These are phyloP conservation scores for Clavispora phyllophila DNA, from an alignment of 805 yeast species.

Conservation along the genomic window DNA sequence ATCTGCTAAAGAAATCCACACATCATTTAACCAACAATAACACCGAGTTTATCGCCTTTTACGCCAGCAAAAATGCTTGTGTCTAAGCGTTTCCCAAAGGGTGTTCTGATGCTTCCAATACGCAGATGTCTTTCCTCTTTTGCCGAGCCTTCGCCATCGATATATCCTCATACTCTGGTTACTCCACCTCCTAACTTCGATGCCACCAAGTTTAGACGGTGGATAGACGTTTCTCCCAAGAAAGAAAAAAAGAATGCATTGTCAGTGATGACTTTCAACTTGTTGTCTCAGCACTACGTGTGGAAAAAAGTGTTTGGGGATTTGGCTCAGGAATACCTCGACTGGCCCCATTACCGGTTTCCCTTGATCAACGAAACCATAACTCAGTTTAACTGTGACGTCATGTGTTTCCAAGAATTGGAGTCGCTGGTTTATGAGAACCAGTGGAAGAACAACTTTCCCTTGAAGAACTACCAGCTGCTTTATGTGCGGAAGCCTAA, in stretches of 20 bases:
- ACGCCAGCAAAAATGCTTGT: not conserved
- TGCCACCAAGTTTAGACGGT: constrained; percentile 19
- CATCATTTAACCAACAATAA: not conserved
- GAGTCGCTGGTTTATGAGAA: constrained; percentile 36
- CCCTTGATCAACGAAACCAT: constrained; percentile 22
- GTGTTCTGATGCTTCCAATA: not conserved
- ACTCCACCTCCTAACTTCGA: constrained; percentile 13
- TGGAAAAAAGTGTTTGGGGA: constrained; percentile 56
- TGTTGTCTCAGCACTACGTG: constrained; percentile 51
- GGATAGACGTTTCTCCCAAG: constrained; percentile 14
- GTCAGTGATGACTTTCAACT: constrained; percentile 39
- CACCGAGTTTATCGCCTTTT: not conserved
- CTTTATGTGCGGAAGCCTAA: constrained; percentile 45
- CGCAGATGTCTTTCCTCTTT: not conserved
- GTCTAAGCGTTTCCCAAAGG: not conserved
- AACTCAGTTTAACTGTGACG: constrained; percentile 43
- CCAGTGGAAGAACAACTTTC: constrained; percentile 34
- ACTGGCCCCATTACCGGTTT: constrained; percentile 47
- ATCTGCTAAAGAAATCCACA: not conserved
- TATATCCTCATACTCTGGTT: constrained; percentile 3
- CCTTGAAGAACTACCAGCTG: constrained; percentile 39
- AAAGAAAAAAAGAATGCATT: constrained; percentile 4
- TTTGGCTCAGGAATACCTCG: constrained; percentile 41
- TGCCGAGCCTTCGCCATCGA: constrained; percentile 1
- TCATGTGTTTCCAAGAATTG: constrained; percentile 58